Base-by-base conservation (phyloP, 108 stramenopile species). In the Parietichytrium sp. region DNA sequence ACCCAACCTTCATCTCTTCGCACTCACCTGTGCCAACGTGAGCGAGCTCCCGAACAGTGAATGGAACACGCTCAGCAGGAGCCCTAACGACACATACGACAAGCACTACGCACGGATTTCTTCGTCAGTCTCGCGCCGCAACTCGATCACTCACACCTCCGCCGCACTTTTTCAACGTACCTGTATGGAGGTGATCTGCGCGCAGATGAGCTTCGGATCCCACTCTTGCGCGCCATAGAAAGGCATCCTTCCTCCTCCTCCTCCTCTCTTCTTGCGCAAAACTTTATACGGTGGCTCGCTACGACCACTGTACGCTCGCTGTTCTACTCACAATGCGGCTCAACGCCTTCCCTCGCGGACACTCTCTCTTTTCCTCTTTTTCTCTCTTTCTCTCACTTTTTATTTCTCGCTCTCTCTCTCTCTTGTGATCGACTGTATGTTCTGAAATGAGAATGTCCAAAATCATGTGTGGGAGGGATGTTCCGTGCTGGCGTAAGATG, bases 131-230 rank as follows among this genome's bases (percentile, higher is more conserved):
- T 26, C 25, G 15, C 13, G 29, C 23, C 20, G 61, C 10, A 72
- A 20, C 30, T 16, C 49, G n/a, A 50, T 18, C n/a, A n/a, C n/a
- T n/a, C n/a, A 50, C 16, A 50, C 49, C n/a, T 18, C n/a, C 18
- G 49, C 16, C 49, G 16, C 49, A 50, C n/a, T 50, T 15, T n/a
- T n/a, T 12, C 12, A 6, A 72, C 61, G 61, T 25, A 72, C 61
- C 42, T 72, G 61, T 0, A 72, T 45, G n/a, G 61, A 33, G 8
- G 45, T 42, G 45, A 72, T 72, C 20, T 72, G 61, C 8, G 61
- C 61, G n/a, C 36, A 33, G 42, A 72, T 72, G n/a, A 72, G 6
- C 61, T 72, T 72, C 61, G 61, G 61, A 42, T 72, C 61, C 61
- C 61, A 72, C 20, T 72, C 61, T 3, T 72, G 61, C 38, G 61